These are phyloP conservation scores for Tetracladium marchalianum DNA, from an alignment of 495 filamentous ascomycete genomes.

Conservation along the genomic window DNA sequence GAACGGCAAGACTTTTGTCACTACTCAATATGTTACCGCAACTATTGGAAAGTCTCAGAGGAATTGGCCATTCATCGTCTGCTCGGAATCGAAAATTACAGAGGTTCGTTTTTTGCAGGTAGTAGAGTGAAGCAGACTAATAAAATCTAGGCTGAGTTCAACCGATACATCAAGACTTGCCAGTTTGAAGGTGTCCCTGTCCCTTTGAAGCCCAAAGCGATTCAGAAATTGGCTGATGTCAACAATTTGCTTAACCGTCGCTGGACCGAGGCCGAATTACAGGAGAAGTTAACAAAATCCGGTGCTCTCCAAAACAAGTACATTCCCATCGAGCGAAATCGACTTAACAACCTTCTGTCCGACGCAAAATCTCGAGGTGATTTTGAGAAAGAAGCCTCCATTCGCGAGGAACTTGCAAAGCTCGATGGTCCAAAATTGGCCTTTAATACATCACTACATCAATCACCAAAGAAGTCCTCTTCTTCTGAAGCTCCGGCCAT, in stretches of 20 bases:
- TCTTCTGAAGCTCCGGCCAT: slow-evolving; percentile 24
- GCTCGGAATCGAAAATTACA: slow-evolving; percentile 65
- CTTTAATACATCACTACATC: slow-evolving; percentile 48
- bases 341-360: slow-evolving; percentile 49
- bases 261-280: slow-evolving; percentile 73
- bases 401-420: slow-evolving; percentile 58
- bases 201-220: slow-evolving; percentile 55
- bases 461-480: slow-evolving; percentile 26
- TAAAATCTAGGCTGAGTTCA: slow-evolving; percentile 55
- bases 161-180: slow-evolving; percentile 71
- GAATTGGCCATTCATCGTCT: slow-evolving; percentile 74
- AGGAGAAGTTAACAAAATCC: slow-evolving; percentile 62
- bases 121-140: neutral
- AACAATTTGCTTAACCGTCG: slow-evolving; percentile 63
- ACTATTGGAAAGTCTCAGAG: slow-evolving; percentile 68
- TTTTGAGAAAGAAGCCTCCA: slow-evolving; percentile 42
- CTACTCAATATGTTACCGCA: slow-evolving; percentile 63
- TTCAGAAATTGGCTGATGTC: slow-evolving; percentile 70
- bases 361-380: slow-evolving; percentile 51
- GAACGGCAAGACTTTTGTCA: slow-evolving; percentile 61
- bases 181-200: slow-evolving; percentile 59
- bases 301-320: slow-evolving; percentile 44
- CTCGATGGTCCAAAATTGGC: slow-evolving; percentile 60
- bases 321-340: slow-evolving; percentile 52
- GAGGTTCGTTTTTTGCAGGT: slow-evolving; percentile 41